These are phyloP conservation scores for Nakazawaea wickerhamii DNA, from an alignment of 805 yeast species.

Conservation along the genomic window DNA sequence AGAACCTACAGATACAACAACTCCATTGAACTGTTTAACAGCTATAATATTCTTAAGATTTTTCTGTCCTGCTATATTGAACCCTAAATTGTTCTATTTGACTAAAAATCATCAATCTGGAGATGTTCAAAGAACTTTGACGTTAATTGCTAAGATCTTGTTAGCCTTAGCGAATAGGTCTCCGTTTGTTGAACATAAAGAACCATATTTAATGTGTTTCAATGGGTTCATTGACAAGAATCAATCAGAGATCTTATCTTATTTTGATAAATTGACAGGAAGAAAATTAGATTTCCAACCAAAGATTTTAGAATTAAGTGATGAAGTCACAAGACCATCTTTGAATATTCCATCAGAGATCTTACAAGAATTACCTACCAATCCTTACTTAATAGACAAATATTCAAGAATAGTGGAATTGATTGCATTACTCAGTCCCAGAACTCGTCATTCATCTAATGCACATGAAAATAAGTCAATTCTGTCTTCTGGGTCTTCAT, in stretches of 20 bases:
- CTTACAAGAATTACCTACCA: constrained; percentile 57
- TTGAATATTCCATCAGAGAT: constrained; percentile 47
- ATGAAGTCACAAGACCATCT: constrained; percentile 52
- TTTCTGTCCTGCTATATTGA: constrained; percentile 86
- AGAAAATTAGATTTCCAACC: constrained; percentile 62
- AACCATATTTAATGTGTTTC: constrained; percentile 69
- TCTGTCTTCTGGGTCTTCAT: constrained; percentile 17
- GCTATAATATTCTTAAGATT: constrained; percentile 82
- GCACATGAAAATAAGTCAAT: constrained; percentile 21
- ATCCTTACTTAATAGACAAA: constrained; percentile 65
- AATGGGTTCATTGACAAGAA: constrained; percentile 62
- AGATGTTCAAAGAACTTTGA: constrained; percentile 67
- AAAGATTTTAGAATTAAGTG: constrained; percentile 50
- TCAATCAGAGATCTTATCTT: constrained; percentile 54
- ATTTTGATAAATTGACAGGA: constrained; percentile 67
- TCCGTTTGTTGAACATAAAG: constrained; percentile 70
- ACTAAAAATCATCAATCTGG: constrained; percentile 69
- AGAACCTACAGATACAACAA: constrained; percentile 43
- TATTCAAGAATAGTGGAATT: constrained; percentile 56
- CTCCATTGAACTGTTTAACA: constrained; percentile 66
- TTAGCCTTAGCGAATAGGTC: constrained; percentile 76
- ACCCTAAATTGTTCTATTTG: constrained; percentile 79
- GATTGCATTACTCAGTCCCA: constrained; percentile 35
- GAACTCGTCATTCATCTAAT: constrained; percentile 16
- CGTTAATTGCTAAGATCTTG: constrained; percentile 73